phyloP scores from a whole-genome alignment of 139 green algal genomes.

The Asterochloris erici region DNA sequence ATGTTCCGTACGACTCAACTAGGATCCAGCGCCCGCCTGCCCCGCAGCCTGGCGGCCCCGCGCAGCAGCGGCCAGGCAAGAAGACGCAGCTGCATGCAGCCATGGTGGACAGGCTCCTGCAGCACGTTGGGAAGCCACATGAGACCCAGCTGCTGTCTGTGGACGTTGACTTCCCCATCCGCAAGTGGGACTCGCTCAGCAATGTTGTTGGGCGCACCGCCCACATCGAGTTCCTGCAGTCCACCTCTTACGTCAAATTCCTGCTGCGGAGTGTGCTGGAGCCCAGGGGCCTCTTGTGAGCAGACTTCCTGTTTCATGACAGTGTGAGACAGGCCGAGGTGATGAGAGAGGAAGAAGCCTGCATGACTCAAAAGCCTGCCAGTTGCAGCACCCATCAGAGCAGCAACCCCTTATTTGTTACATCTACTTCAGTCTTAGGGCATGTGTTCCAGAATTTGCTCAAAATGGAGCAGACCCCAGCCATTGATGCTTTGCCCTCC shows the following conservation, averaged over 20 bases:
- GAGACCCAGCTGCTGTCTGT: slow-evolving; percentile 29
- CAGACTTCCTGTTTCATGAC: too few species aligned
- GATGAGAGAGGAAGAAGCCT: too few species aligned
- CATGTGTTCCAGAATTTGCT: too few species aligned
- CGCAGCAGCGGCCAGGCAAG: slow-evolving; percentile 11
- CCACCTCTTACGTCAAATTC: slow-evolving; percentile 29
- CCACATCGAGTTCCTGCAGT: slow-evolving; percentile 66
- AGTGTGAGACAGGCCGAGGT: too few species aligned
- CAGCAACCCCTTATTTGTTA: too few species aligned
- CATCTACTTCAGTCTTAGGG: too few species aligned
- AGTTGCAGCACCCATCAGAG: too few species aligned
- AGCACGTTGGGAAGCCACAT: slow-evolving; percentile 3
- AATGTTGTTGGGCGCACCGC: slow-evolving; percentile 43
- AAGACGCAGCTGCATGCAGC: neutral
- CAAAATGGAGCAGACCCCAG: too few species aligned
- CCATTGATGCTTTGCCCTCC: too few species aligned
- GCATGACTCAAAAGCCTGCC: too few species aligned
- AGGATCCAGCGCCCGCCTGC: slow-evolving; percentile 26
- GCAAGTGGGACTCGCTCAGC: slow-evolving; percentile 10
- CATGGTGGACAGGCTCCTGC: slow-evolving; percentile 20
- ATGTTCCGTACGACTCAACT: slow-evolving; percentile 61
- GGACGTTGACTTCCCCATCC: slow-evolving; percentile 41
- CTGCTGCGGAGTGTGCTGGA: slow-evolving; percentile 25
- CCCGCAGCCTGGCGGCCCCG: slow-evolving; percentile 1
- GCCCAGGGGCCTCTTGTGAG: neutral